phyloP scores from a whole-genome alignment of 2,329 filamentous ascomycete genomes.

The Aspergillus tamarii region DNA sequence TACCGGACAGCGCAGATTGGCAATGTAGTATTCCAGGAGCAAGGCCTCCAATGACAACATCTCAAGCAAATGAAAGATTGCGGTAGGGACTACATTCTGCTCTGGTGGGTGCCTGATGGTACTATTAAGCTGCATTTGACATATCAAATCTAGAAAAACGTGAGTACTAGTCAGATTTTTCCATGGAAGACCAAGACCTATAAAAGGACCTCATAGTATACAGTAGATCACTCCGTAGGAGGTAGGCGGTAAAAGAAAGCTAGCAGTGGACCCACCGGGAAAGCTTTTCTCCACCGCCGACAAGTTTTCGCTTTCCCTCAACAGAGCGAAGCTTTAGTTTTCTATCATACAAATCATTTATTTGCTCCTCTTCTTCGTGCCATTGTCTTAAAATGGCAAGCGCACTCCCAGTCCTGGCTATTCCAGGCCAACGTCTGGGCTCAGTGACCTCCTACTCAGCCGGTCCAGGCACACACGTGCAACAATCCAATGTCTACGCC shows the following conservation, averaged over 20 bases:
- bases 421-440: slow-evolving; percentile 83
- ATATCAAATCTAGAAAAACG: too few relatives aligned
- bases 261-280: background rate
- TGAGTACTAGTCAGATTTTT: too few relatives aligned
- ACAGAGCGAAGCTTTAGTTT: slow-evolving; percentile 6
- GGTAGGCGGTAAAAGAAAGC: background rate
- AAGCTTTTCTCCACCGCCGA: background rate
- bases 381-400: slow-evolving; percentile 29
- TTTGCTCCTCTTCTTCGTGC: background rate
- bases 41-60: too few relatives aligned
- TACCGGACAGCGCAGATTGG: too few relatives aligned
- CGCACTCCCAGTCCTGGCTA: slow-evolving; percentile 57
- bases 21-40: too few relatives aligned
- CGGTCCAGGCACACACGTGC: slow-evolving; percentile 82
- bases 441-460: slow-evolving; percentile 67
- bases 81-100: too few relatives aligned
- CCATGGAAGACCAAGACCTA: too few relatives aligned
- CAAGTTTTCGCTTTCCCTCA: slow-evolving; percentile 5
- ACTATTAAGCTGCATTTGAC: too few relatives aligned
- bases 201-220: too few relatives aligned
- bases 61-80: too few relatives aligned
- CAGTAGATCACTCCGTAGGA: background rate
- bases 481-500: slow-evolving; percentile 73
- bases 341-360: background rate
- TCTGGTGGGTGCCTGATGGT: too few relatives aligned